phyloP scores from a whole-genome alignment of 1,139 yeast genomes.

The Hemisphaericaspora xylofermentans region DNA sequence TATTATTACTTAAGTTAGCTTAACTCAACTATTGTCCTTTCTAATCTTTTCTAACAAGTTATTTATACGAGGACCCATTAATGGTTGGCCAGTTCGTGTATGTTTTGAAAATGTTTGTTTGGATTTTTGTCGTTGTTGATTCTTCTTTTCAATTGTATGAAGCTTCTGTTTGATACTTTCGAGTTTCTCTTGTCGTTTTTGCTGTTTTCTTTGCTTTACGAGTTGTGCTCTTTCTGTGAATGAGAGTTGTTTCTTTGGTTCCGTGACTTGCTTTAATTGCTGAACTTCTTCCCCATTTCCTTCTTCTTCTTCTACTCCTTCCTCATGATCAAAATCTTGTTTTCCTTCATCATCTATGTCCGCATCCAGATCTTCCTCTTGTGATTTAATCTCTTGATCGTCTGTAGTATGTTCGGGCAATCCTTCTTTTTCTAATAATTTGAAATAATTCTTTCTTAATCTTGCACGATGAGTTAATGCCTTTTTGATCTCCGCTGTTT shows the following conservation, averaged over 20 bases:
- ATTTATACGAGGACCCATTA: constrained; percentile 87
- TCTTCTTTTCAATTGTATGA: constrained; percentile 21
- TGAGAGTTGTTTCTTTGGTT: constrained; percentile 23
- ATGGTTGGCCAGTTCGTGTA: constrained; percentile 80
- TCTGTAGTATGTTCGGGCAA: constrained; percentile 11
- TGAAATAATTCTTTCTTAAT: constrained; percentile 77
- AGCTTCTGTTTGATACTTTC: constrained; percentile 28
- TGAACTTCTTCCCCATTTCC: constrained; percentile 3
- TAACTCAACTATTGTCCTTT: constrained; percentile 28
- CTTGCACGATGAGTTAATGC: constrained; percentile 82
- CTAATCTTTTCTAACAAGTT: constrained; percentile 76
- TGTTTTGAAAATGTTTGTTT: constrained; percentile 54
- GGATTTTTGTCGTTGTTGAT: constrained; percentile 38
- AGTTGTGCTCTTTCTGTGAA: constrained; percentile 50
- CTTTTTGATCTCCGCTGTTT: constrained; percentile 63
- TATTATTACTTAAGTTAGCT: no score
- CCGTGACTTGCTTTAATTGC: constrained; percentile 12
- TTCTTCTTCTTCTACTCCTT: constrained; percentile 17
- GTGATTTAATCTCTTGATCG: constrained; percentile 3
- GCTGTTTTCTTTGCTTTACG: constrained; percentile 44
- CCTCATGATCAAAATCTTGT: constrained; percentile 4
- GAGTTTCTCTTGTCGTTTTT: constrained; percentile 31
- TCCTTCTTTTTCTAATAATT: constrained; percentile 74
- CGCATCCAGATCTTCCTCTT: constrained; percentile 5
- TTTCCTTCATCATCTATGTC: constrained; percentile 4